Base-by-base conservation (phyloP, 352 stramenopile species). In the Phytophthora cactorum region DNA sequence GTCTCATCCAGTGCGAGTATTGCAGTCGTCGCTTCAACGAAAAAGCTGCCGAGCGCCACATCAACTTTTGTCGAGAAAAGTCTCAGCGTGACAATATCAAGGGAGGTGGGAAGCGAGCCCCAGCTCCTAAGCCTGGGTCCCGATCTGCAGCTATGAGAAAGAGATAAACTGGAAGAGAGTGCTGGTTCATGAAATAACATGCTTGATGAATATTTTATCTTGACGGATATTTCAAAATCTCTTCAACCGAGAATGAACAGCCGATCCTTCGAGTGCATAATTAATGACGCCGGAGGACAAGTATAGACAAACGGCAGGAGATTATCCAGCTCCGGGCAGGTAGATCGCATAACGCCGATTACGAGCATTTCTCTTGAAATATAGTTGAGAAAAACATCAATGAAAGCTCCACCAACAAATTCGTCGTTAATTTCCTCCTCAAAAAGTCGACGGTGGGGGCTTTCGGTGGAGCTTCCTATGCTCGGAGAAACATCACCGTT, bases 11-110 rank as follows among this genome's bases (percentile, higher is more conserved):
- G 39, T 98, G 94, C 67, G 91, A 96, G 58, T 92, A 96, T 70
- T 98, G 94, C 69, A 86, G 78, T 54, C 86, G 94, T 9, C 82
- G 84, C 17, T 98, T 98, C 68, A 98, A 98, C 62, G 88, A 98
- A 36, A 89, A 88, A 31, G 93, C 94, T 0, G 94, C 92, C 1
- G 93, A 98, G 51, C 77, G 94, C 3, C 94, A 98, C 68, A 98
- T 98, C 57, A 74, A 91, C 15, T 92, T 96, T 61, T 98, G 94
- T 66, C 85, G 92, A 64, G 86, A 97, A 65, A 97, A 92, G 59
- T 74, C 83, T 4, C 80, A 89, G 68, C 78, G 82, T 12, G 74
- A 81, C 31, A 84, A 57, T 27, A 76, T 84, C 10, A 86, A 74
- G 50, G 66, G 49, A 2, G 63, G 75, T 12, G 44, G 65, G 9